Evolutionary conservation across 1,284 basidiomycete species (phyloP).

Genomic region (Pholiota adiposa): DNA sequence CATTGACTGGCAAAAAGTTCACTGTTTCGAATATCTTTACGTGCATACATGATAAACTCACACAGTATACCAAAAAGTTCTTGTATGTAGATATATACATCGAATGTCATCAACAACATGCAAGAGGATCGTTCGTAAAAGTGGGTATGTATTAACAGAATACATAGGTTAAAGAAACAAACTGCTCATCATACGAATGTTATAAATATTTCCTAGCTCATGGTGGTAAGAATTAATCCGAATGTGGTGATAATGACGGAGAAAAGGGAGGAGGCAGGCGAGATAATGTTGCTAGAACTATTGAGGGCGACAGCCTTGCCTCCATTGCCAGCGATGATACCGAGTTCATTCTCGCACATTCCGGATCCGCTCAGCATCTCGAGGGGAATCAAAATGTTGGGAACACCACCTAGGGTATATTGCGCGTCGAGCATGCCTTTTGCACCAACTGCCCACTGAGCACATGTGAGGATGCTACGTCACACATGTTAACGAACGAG

Average conservation of each 20-base stretch:
- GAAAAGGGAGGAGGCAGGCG: not conserved
- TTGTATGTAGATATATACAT: no score
- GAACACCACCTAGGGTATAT: constrained; percentile 62
- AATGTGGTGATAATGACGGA: not conserved
- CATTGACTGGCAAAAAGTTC: no score
- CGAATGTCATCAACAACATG: no score
- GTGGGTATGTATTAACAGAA: not conserved
- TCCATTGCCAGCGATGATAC: constrained; percentile 21
- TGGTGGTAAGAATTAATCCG: not conserved
- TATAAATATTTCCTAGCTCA: not conserved
- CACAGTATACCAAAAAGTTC: no score
- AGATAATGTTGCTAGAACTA: constrained; percentile 12
- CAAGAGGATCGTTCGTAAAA: not conserved
- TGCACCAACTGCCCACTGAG: constrained; percentile 68
- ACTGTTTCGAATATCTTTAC: no score
- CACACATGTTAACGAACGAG: constrained; percentile 6
- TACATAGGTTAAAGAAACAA: not conserved
- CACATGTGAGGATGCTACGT: constrained; percentile 60
- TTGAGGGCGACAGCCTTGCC: constrained; percentile 41
- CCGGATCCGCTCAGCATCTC: constrained; percentile 40
- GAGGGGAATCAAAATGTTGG: constrained; percentile 55
- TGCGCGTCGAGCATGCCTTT: constrained; percentile 59
- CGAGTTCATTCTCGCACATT: constrained; percentile 34
- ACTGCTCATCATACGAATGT: not conserved
- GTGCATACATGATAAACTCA: no score